Percentiles rank a stretch among this genome's conserved stretches.
These are phyloP conservation scores for Plasmodium adleri DNA, from an alignment of 169 alveolate genomes.

Conservation along the genomic window DNA sequence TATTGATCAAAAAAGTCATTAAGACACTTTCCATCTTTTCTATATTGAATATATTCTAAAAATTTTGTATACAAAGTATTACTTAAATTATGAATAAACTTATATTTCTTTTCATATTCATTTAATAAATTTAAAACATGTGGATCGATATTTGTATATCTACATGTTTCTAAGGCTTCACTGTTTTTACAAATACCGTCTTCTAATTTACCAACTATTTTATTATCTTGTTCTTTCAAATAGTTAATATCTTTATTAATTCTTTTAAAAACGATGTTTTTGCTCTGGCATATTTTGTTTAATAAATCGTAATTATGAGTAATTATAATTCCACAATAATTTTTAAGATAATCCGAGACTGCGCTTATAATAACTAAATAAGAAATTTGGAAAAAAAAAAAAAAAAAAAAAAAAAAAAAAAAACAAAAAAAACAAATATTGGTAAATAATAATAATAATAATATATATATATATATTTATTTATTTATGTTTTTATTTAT, in stretches of 20 bases:
- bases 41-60: constrained; percentile 31
- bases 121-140: constrained; percentile 35
- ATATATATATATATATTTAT: neutral
- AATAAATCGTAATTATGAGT: constrained; percentile 74
- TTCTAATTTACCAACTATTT: constrained; percentile 22
- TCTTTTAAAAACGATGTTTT: constrained; percentile 59
- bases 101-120: constrained; percentile 58
- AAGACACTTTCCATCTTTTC: constrained; percentile 1
- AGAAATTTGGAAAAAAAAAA: neutral
- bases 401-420: neutral
- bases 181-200: constrained; percentile 71
- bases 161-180: constrained; percentile 75
- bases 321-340: constrained; percentile 72
- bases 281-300: constrained; percentile 55
- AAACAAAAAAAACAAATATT: neutral
- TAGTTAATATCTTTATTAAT: constrained; percentile 52
- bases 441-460: neutral
- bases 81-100: constrained; percentile 49
- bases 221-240: constrained; percentile 9
- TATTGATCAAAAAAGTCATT: constrained; percentile 54
- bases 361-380: constrained; percentile 68
- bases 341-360: constrained; percentile 55
- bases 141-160: constrained; percentile 37
- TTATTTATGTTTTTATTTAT: neutral
- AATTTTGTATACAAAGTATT: constrained; percentile 55